Percentiles rank a stretch among this genome's conserved stretches.
phyloP scores from a whole-genome alignment of 78 protist genomes.

The Dictyostelium citrinum region DNA sequence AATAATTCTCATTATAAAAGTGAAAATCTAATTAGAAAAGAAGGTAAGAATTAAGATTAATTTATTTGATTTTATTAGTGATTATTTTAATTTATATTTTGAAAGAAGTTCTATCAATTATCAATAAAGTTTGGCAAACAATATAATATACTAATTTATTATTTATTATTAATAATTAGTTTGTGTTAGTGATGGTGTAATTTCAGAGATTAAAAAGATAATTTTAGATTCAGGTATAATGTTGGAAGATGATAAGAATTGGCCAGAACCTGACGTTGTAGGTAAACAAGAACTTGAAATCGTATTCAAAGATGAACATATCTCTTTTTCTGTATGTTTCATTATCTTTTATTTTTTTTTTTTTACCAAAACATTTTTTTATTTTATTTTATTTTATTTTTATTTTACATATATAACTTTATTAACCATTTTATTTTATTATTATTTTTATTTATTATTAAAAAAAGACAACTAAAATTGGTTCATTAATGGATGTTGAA shows the following conservation, averaged over 20 bases:
- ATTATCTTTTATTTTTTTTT: neutral
- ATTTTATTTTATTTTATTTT: neutral
- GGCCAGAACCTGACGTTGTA: constrained; percentile 96
- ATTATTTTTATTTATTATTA: neutral
- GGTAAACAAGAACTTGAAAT: constrained; percentile 97
- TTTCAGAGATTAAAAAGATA: constrained; percentile 90
- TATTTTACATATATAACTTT: neutral
- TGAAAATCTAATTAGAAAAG: constrained; percentile 94
- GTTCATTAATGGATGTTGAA: constrained; percentile 90
- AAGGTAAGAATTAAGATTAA: too few species aligned
- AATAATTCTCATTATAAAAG: constrained; percentile 97
- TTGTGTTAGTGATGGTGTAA: constrained; percentile 83
- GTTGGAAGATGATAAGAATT: constrained; percentile 94
- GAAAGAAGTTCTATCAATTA: too few species aligned
- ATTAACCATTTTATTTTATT: neutral
- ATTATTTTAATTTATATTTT: too few species aligned
- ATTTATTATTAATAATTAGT: constrained; percentile 30
- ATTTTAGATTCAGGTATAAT: constrained; percentile 94
- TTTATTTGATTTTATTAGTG: too few species aligned
- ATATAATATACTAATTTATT: neutral
- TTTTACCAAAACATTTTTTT: neutral
- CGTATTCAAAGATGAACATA: constrained; percentile 92
- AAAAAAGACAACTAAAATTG: constrained; percentile 90
- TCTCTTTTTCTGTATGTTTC: constrained; percentile 89
- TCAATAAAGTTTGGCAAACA: too few species aligned